Percentiles rank a stretch among this genome's conserved stretches.
Evolutionary conservation across 202 grass and related monocot genomes (phyloP).

Genomic region (Thinopyrum obtusiflorum): DNA sequence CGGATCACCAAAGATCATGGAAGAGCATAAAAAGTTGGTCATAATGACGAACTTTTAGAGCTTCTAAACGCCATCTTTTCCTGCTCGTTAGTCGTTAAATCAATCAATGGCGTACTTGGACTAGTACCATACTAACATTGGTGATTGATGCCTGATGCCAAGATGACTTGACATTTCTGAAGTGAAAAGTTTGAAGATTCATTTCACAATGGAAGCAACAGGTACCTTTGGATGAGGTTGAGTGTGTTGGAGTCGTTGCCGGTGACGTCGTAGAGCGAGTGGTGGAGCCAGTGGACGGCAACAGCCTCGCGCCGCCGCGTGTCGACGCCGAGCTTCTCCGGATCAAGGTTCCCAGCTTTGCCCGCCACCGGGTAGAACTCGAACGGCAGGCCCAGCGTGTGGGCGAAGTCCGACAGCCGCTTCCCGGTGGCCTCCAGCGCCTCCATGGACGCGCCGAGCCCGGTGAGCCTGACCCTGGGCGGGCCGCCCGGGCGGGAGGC

Average conservation of each 20-base stretch:
- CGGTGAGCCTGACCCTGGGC: constrained; percentile 70
- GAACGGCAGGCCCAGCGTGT: constrained; percentile 73
- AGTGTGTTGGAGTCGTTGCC: constrained; percentile 86
- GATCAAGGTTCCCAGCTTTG: constrained; percentile 88
- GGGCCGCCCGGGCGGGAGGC: constrained; percentile 85
- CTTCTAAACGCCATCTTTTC: constrained; percentile 14
- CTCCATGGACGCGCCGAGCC: constrained; percentile 72
- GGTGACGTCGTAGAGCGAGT: constrained; percentile 95
- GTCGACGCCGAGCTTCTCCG: constrained; percentile 48
- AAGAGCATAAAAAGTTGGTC: constrained; percentile 35
- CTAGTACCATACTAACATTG: not conserved
- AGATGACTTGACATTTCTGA: constrained; percentile 26
- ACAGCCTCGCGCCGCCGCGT: constrained; percentile 60
- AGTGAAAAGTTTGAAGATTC: not conserved
- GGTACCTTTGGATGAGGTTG: constrained; percentile 78
- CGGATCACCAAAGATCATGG: constrained; percentile 17
- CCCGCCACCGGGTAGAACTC: constrained; percentile 79
- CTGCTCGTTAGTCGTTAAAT: not conserved
- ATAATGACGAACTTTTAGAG: constrained; percentile 39
- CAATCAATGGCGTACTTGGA: constrained; percentile 6
- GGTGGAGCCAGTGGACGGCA: constrained; percentile 93
- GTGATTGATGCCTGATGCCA: constrained; percentile 15
- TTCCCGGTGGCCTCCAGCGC: constrained; percentile 85
- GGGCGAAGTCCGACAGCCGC: constrained; percentile 81
- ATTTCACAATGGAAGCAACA: constrained; percentile 30